Base-by-base conservation (phyloP, 352 stramenopile species). In the Phytophthora niederhauseri region DNA sequence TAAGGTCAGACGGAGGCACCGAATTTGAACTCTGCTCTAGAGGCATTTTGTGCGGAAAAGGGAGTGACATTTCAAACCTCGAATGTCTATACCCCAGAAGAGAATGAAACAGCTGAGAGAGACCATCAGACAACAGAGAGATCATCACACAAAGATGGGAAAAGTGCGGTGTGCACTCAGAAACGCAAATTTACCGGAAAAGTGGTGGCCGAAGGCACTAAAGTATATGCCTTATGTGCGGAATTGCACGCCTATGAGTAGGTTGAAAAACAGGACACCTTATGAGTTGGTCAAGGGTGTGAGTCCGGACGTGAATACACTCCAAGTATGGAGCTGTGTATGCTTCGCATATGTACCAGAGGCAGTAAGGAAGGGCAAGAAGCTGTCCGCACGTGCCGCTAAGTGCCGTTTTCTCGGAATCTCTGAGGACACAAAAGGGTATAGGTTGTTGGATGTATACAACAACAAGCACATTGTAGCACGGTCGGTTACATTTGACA, bases 291-390 rank as follows among this genome's bases (percentile, higher is more conserved):
- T 52, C 11, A 26, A 65, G 12, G 48, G 58, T 20, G 43, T 22
- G 5, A 4, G 7, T 14, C 46, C 46, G 2, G 48, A 65, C 28
- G 14, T 12, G 41, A 65, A 34, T 4, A 51, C 20, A 15, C 51
- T 58, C n/a, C n/a, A n/a, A n/a, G n/a, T n/a, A n/a, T n/a, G n/a
- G 57, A 19, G 31, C 0, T 31, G 48, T 22, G n/a, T 65, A 5
- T 45, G 48, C 31, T 65, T 58, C 20, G 58, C 34, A 20, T 15
- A 65, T 22, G 14, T 65, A 4, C 58, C 58, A 34, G 58, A 43
- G 20, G 48, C 19, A 1, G 19, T 46, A 17, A 8, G 46, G 6
- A 58, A 43, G 20, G 49, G 59, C 22, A 59, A 53, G 22, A 58
- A 48, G 8, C 14, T 66, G 34, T 56, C 58, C 17, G 48, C 48